Conservation (phyloP, 2,329 filamentous ascomycete genomes). For the Diaporthe longicolla region DNA sequence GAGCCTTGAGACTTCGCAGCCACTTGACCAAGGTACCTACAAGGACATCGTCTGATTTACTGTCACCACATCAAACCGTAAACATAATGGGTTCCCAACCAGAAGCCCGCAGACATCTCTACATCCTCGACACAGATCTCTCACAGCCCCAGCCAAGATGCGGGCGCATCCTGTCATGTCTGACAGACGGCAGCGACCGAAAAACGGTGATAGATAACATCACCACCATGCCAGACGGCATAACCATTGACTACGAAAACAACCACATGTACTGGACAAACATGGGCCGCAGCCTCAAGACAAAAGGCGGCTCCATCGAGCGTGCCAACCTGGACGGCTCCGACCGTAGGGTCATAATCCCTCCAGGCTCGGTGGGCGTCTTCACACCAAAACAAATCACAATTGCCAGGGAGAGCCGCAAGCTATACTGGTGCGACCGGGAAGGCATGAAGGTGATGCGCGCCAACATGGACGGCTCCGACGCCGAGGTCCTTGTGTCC, state of each 20-base stretch:
- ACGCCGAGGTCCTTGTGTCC: slow-evolving; percentile 56
- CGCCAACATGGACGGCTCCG: slow-evolving; percentile 56
- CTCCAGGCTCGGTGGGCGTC: slow-evolving; percentile 52
- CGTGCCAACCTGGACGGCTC: slow-evolving; percentile 63
- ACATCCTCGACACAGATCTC: slow-evolving; percentile 51
- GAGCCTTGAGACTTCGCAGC: background rate
- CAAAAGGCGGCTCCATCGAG: slow-evolving; percentile 55
- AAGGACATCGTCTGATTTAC: background rate
- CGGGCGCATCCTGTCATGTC: slow-evolving; percentile 45
- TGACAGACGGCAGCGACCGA: slow-evolving; percentile 44
- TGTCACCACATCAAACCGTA: too few species aligned
- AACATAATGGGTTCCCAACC: slow-evolving; percentile 39
- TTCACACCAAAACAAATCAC: slow-evolving; percentile 66
- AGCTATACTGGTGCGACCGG: slow-evolving; percentile 60
- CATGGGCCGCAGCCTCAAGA: slow-evolving; percentile 59
- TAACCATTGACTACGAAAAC: slow-evolving; percentile 53
- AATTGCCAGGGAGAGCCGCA: slow-evolving; percentile 48
- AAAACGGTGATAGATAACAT: slow-evolving; percentile 47
- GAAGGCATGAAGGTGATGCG: slow-evolving; percentile 59
- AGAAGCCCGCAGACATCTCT: slow-evolving; percentile 40
- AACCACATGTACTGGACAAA: slow-evolving; percentile 64
- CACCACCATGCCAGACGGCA: slow-evolving; percentile 58
- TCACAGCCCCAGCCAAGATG: slow-evolving; percentile 41
- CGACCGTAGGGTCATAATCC: slow-evolving; percentile 59
- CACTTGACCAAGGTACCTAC: too few species aligned